Conservation (phyloP, 139 green algal genomes). For the Chlamydomonas urium region DNA sequence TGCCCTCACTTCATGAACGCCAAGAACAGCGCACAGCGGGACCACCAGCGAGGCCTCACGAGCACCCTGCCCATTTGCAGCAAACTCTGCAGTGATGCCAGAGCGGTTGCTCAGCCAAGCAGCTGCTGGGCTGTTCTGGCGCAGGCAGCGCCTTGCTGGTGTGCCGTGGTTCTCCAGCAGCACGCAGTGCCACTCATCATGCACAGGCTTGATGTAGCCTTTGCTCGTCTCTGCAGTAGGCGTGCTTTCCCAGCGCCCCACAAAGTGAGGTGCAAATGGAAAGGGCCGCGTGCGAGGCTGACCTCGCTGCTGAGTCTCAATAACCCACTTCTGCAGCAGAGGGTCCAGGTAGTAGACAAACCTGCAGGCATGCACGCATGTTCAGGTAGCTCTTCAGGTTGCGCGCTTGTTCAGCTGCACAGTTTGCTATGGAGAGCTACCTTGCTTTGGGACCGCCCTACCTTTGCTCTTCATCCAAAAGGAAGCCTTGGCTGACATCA, state of each 20-base stretch:
- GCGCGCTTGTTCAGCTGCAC: too few species aligned
- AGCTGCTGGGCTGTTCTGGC: not conserved
- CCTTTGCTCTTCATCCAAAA: not conserved
- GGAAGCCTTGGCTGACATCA: not conserved
- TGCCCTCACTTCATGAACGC: slow-evolving; percentile 7
- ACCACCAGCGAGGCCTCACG: slow-evolving; percentile 8
- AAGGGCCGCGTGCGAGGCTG: not conserved
- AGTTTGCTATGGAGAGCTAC: too few species aligned
- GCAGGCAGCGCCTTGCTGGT: not conserved
- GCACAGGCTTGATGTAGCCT: not conserved
- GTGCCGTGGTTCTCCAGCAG: not conserved
- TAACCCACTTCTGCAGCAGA: not conserved
- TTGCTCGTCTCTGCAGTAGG: not conserved
- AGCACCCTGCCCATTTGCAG: not conserved
- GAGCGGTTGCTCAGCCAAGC: not conserved
- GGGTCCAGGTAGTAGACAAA: slow-evolving; percentile 8
- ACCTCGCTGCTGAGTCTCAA: not conserved
- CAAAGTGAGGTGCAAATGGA: not conserved
- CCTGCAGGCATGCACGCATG: too few species aligned
- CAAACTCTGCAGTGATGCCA: slow-evolving; percentile 4
- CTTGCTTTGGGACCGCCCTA: too few species aligned
- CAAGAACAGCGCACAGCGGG: slow-evolving; percentile 21
- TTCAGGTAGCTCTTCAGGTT: too few species aligned
- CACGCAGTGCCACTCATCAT: not conserved
- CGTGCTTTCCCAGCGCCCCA: not conserved